These are phyloP conservation scores for Cercospora sesami DNA, from an alignment of 2,329 filamentous ascomycete species.

Conservation along the genomic window DNA sequence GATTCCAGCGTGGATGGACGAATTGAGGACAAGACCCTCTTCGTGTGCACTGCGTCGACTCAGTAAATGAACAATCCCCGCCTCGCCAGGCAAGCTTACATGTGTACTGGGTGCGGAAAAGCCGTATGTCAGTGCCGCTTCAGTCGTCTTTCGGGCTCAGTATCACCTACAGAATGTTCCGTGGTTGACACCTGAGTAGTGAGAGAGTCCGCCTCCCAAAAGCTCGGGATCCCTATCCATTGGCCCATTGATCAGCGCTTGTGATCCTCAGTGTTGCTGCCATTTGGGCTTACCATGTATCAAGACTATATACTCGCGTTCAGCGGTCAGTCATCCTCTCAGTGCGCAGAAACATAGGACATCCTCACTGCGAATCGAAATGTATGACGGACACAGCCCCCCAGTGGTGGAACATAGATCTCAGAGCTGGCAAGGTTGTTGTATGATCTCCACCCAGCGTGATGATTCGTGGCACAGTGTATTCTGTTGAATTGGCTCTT, in stretches of 20 bases:
- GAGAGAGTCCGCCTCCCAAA: conserved; percentile 58
- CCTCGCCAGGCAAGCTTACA: not conserved
- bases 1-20: conserved; percentile 63
- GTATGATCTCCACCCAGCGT: conserved; percentile 59
- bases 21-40: conserved; percentile 60
- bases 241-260: not conserved
- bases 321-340: not conserved
- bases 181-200: conserved; percentile 62
- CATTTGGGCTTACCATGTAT: conserved; percentile 2
- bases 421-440: conserved; percentile 54
- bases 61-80: conserved; percentile 31
- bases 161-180: conserved; percentile 50
- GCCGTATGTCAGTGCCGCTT: not conserved
- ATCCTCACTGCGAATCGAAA: conserved; percentile 55
- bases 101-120: not conserved
- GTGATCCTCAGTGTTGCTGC: not conserved
- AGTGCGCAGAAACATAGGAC: not conserved
- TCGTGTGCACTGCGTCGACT: conserved; percentile 61
- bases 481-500: conserved; percentile 44
- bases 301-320: conserved; percentile 2
- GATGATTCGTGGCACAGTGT: conserved; percentile 52
- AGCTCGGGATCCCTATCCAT: conserved; percentile 53
- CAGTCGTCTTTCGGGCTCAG: not conserved
- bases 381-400: conserved; percentile 59
- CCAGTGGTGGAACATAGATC: conserved; percentile 54